Evolutionary conservation across 495 filamentous ascomycete species (phyloP).

Genomic region (Cladorrhinum samala): DNA sequence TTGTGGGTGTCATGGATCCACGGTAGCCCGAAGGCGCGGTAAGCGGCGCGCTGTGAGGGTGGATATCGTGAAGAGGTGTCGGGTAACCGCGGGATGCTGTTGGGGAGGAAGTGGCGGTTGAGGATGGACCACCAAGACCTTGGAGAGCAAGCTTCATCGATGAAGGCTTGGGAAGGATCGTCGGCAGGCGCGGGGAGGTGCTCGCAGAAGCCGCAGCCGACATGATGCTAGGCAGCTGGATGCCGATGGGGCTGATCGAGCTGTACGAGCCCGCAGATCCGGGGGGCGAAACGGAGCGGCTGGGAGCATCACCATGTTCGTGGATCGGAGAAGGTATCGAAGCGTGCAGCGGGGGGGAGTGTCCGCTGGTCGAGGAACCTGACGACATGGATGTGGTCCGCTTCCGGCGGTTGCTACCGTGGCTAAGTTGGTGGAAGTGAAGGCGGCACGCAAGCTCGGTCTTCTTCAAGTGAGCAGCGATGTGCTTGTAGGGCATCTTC

Average conservation of each 20-base stretch:
- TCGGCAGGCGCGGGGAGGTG: conserved; percentile 43
- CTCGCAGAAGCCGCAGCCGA: conserved; percentile 23
- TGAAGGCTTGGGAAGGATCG: conserved; percentile 56
- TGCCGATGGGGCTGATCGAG: conserved; percentile 30
- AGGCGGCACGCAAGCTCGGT: conserved; percentile 79
- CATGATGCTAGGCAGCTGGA: conserved; percentile 44
- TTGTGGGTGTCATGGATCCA: conserved; percentile 20
- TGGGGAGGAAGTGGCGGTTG: conserved; percentile 24
- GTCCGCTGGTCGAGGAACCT: conserved; percentile 40
- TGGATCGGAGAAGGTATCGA: conserved; percentile 43
- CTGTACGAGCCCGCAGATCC: conserved; percentile 32
- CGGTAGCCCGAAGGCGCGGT: conserved; percentile 26
- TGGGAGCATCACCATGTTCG: conserved; percentile 27
- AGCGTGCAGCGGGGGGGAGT: conserved; percentile 40
- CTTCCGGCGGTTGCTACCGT: conserved; percentile 69
- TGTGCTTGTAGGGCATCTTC: conserved; percentile 87
- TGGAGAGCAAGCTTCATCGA: conserved; percentile 39
- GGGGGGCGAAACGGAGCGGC: conserved; percentile 34
- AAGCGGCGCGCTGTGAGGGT: conserved; percentile 23
- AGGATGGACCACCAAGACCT: conserved; percentile 8
- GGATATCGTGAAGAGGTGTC: conserved; percentile 30
- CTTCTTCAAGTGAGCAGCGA: conserved; percentile 75
- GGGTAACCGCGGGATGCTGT: conserved; percentile 31
- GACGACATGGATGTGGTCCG: conserved; percentile 59
- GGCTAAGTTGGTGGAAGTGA: conserved; percentile 77